Evolutionary conservation across 192 early-diverging fungal species (phyloP).

Genomic region (Coemansia reversa): DNA sequence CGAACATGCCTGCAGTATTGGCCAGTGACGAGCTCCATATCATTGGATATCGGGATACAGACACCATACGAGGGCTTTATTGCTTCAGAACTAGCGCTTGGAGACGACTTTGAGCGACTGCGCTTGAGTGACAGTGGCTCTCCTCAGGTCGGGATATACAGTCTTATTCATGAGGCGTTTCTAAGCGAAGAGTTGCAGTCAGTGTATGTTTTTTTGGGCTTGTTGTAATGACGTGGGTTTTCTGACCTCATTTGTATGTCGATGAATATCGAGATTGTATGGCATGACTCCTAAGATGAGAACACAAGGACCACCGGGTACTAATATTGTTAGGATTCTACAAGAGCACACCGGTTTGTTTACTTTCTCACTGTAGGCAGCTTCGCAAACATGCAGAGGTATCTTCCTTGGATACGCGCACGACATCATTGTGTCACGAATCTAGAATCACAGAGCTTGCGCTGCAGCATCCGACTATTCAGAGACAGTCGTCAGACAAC

Average conservation of each 20-base stretch:
- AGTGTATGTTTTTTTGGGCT: constrained; percentile 22
- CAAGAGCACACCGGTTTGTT: neutral
- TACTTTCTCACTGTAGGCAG: neutral
- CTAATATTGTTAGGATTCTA: neutral
- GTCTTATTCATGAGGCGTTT: constrained; percentile 25
- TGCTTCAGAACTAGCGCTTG: constrained; percentile 19
- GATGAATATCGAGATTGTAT: neutral
- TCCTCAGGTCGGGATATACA: constrained; percentile 11
- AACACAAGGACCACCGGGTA: neutral
- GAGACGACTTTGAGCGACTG: constrained; percentile 26
- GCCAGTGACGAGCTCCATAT: constrained; percentile 26
- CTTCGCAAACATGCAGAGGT: neutral
- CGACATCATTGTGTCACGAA: neutral
- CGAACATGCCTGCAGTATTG: constrained; percentile 44
- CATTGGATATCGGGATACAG: constrained; percentile 23
- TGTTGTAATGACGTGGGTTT: neutral
- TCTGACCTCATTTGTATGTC: neutral
- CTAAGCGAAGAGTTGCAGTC: constrained; percentile 25
- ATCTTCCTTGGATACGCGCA: neutral
- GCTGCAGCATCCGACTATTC: constrained; percentile 15
- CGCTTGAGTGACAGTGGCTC: constrained; percentile 8
- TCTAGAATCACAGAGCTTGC: constrained; percentile 13
- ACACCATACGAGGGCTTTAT: constrained; percentile 25
- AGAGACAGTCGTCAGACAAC: constrained; percentile 5
- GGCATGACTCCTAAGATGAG: neutral